phyloP scores from a whole-genome alignment of 2,329 filamentous ascomycete genomes.

The Diaporthe helianthi region DNA sequence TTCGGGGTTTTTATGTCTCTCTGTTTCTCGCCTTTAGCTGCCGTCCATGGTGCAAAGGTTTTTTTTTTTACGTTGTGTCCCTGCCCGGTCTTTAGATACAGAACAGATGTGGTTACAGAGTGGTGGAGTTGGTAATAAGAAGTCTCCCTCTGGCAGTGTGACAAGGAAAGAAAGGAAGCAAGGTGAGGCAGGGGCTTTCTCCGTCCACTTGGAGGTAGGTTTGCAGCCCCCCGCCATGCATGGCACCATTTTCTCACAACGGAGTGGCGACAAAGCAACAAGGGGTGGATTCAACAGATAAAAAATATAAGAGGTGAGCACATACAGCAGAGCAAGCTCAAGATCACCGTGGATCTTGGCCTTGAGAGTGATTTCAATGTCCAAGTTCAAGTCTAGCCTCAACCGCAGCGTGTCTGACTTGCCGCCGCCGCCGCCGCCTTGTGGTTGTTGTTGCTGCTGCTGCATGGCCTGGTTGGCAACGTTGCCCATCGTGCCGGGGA shows the following conservation, averaged over 20 bases:
- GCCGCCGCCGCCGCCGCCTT: slow-evolving; percentile 44
- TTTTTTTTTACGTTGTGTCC: slow-evolving; percentile 34
- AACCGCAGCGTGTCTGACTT: slow-evolving; percentile 74
- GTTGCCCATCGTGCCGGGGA: slow-evolving; percentile 50
- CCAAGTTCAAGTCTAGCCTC: slow-evolving; percentile 79
- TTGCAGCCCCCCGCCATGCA: slow-evolving; percentile 11
- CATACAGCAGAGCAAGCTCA: slow-evolving; percentile 73
- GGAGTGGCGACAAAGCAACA: slow-evolving; percentile 22
- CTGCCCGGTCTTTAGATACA: slow-evolving; percentile 35
- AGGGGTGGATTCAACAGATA: slow-evolving; percentile 16
- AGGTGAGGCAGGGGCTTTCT: background rate
- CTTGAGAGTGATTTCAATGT: slow-evolving; percentile 85
- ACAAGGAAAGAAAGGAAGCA: background rate
- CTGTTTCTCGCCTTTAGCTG: slow-evolving; percentile 32
- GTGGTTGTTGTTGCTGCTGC: slow-evolving; percentile 37
- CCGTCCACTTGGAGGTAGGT: slow-evolving; percentile 17
- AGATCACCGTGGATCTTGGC: slow-evolving; percentile 86
- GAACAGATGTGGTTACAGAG: slow-evolving; percentile 30
- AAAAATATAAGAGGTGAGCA: slow-evolving; percentile 35
- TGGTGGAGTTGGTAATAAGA: background rate
- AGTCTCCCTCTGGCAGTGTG: background rate
- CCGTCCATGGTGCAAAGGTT: slow-evolving; percentile 22
- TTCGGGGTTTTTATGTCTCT: slow-evolving; percentile 30
- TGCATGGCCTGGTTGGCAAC: slow-evolving; percentile 49
- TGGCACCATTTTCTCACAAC: slow-evolving; percentile 13